Evolutionary conservation across 768 basidiomycete genomes (phyloP), one percentile per base, ranked within the genome.

Genomic region (Boletus rufocinnamomeus): DNA sequence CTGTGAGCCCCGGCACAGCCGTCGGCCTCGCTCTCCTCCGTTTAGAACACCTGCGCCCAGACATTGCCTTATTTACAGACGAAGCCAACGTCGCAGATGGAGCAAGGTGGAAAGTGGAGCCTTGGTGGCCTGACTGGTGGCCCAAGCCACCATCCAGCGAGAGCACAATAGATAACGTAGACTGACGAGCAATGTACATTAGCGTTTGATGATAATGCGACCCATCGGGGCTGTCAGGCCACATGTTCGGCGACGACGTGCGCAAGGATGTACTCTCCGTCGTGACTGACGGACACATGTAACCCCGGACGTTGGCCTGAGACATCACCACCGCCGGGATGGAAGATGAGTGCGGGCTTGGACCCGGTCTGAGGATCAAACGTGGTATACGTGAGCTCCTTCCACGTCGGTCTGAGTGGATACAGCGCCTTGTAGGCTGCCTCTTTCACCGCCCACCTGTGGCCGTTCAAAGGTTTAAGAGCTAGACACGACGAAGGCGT

Each of bases 371-470:
- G 50, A 38, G 76, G 67, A 40, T 70, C 73, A 47, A 73, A 72
- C 16, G 72, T 58, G 51, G 57, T 67, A 52, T 81, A 90, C 7
- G 81, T 80, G 58, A 93, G 70, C 27, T 93, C 84, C 66, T 91
- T 89, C 93, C 92, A 94, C 8, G 82, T 83, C 19, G 89, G 84
- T 34, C 66, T 75, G 43, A 80, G 67, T 0, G 91, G 91, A 68
- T 84, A 91, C 58, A 93, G 67, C 0, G 92, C 93, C 68, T 95
- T 95, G 76, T 93, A 95, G 0, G 86, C 85, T 0, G 93, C 89
- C 72, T 95, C 93, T 64, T 95, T 95, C 21, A 89, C 81, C 34
- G 84, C 79, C 90, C 91, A 95, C 17, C 92, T 94, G 57, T 23
- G 21, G 59, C 13, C 38, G 28, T 65, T 37, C 50, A 61, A 21